Evolutionary conservation across 1,139 yeast genomes (phyloP).

Genomic region (Lodderomyces oxycetoniae): DNA sequence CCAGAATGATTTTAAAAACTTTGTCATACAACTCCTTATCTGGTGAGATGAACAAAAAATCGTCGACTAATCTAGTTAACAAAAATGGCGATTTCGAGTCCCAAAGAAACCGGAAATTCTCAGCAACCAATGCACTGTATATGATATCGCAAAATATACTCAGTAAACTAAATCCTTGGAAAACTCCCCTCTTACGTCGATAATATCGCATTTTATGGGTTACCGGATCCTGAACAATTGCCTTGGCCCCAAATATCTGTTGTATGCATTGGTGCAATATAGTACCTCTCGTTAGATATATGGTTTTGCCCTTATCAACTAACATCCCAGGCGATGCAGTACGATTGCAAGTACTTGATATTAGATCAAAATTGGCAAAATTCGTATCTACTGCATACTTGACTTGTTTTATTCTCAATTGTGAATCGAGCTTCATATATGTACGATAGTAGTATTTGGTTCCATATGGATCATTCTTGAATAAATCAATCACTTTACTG

Average conservation of each 20-base stretch:
- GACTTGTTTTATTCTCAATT: slow-evolving; percentile 7
- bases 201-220: slow-evolving; percentile 14
- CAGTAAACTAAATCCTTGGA: slow-evolving; percentile 84
- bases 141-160: slow-evolving; percentile 71
- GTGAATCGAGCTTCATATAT: slow-evolving; percentile 9
- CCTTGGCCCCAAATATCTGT: slow-evolving; percentile 25
- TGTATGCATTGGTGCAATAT: slow-evolving; percentile 21
- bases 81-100: slow-evolving; percentile 24
- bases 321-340: slow-evolving; percentile 4
- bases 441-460: slow-evolving; percentile 14
- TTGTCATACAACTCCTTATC: slow-evolving; percentile 17
- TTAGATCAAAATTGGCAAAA: slow-evolving; percentile 8
- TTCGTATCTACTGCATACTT: slow-evolving; percentile 11
- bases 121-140: slow-evolving; percentile 58
- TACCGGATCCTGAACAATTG: slow-evolving; percentile 12
- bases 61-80: slow-evolving; percentile 75
- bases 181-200: slow-evolving; percentile 62
- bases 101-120: slow-evolving; percentile 29
- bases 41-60: slow-evolving; percentile 66
- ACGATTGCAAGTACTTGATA: neutral
- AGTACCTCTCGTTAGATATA: slow-evolving; percentile 21
- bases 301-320: slow-evolving; percentile 27
- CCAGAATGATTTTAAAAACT: slow-evolving; percentile 17
- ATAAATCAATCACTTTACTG: slow-evolving; percentile 24
- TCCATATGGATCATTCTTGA: slow-evolving; percentile 19